phyloP scores from a whole-genome alignment of 352 stramenopile genomes.

The Porosira glacialis region DNA sequence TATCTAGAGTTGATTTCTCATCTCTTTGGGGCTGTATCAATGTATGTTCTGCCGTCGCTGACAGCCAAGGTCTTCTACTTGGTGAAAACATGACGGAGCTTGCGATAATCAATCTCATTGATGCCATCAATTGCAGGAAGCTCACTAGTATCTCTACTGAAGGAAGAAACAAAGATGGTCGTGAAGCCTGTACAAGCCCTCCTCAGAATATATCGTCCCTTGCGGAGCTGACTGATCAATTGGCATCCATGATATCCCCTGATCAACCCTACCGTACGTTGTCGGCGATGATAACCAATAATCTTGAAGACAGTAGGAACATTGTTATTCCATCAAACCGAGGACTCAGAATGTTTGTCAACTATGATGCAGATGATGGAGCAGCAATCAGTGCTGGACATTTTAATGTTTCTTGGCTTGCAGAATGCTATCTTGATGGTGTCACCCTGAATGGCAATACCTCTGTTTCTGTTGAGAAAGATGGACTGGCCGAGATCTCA shows the following conservation, averaged over 20 bases:
- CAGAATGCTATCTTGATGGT: constrained; percentile 6
- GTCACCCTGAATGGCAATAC: constrained; percentile 6
- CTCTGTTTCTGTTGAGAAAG: background rate
- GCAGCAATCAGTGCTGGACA: constrained; percentile 3
- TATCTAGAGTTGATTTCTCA: constrained; percentile 12
- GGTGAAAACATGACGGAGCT: constrained; percentile 9
- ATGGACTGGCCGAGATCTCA: constrained; percentile 1
- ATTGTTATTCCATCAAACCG: constrained; percentile 8
- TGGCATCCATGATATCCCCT: background rate
- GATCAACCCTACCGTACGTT: constrained; percentile 5
- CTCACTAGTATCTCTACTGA: background rate
- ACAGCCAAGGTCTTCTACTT: constrained; percentile 1
- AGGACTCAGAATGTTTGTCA: constrained; percentile 3
- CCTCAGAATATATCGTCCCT: background rate
- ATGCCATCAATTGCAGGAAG: constrained; percentile 12
- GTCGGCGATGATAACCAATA: background rate
- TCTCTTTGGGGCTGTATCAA: constrained; percentile 18
- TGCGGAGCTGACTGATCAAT: background rate
- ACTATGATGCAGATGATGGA: background rate
- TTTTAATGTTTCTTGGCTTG: constrained; percentile 7
- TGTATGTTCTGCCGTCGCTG: constrained; percentile 6
- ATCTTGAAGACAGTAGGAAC: background rate
- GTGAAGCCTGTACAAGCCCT: constrained; percentile 11
- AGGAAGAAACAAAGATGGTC: constrained; percentile 1
- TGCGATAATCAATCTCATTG: constrained; percentile 6